Conservation (phyloP, 169 alveolate species). For the Cardiosporidium cionae region DNA sequence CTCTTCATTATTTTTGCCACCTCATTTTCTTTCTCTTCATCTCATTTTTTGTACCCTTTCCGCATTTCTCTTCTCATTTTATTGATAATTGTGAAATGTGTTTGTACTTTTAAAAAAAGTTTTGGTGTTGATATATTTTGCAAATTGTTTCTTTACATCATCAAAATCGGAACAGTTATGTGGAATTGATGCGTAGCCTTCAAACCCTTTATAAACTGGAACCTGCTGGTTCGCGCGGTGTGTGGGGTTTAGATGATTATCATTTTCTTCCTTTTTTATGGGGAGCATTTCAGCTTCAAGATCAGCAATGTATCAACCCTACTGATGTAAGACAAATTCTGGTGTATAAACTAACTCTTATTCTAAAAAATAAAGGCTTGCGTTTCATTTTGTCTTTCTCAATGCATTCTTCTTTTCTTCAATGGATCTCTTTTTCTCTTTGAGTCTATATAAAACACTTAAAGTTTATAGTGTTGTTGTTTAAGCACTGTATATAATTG, state of each 20-base stretch:
- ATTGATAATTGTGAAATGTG: neutral
- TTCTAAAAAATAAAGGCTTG: too few species aligned
- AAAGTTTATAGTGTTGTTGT: too few species aligned
- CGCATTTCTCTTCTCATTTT: neutral
- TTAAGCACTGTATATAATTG: too few species aligned
- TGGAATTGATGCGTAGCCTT: constrained; percentile 82
- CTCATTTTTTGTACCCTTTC: neutral
- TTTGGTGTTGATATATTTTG: too few species aligned
- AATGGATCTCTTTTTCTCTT: too few species aligned
- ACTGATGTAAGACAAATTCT: constrained; percentile 16
- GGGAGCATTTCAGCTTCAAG: constrained; percentile 38
- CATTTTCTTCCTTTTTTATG: constrained; percentile 55
- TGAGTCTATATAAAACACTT: too few species aligned
- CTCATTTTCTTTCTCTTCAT: neutral
- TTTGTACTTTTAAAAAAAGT: neutral
- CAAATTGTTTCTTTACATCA: too few species aligned
- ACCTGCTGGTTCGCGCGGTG: constrained; percentile 99
- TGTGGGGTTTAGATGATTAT: constrained; percentile 98
- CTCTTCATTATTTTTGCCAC: neutral
- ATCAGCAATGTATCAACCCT: constrained; percentile 9
- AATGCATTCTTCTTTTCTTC: too few species aligned
- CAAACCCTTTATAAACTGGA: constrained; percentile 88
- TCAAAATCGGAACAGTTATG: constrained; percentile 69
- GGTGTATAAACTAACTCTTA: too few species aligned
- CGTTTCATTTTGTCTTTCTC: too few species aligned